These are phyloP conservation scores for apple (Malus domestica) DNA, from an alignment of 306 rosid species.

Conservation along the genomic window ASM211411v1 NC_041794.1:31454001-31454500, in stretches of 20 bases:
- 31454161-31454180: conserved; percentile 48
- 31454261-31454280: conserved; percentile 90
- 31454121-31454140: conserved; percentile 7
- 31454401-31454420: conserved; percentile 36
- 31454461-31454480: conserved; percentile 76
- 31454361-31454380: conserved; percentile 10
- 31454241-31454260: conserved; percentile 56
- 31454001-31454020: not conserved
- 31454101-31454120: not conserved
- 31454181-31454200: conserved; percentile 52
- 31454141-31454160: conserved; percentile 46
- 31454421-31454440: conserved; percentile 60
- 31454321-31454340: too few relatives aligned
- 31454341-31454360: not conserved
- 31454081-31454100: not conserved
- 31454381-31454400: conserved; percentile 9
- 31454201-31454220: conserved; percentile 88
- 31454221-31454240: conserved; percentile 72
- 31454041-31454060: not conserved
- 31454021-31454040: not conserved
- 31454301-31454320: too few relatives aligned
- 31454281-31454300: conserved; percentile 6
- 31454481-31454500: conserved; percentile 70
- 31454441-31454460: conserved; percentile 76
- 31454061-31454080: not conserved